These are phyloP conservation scores for Tetrahymena thermophila DNA, from an alignment of 73 alveolate genomes.

Conservation along the genomic window DNA sequence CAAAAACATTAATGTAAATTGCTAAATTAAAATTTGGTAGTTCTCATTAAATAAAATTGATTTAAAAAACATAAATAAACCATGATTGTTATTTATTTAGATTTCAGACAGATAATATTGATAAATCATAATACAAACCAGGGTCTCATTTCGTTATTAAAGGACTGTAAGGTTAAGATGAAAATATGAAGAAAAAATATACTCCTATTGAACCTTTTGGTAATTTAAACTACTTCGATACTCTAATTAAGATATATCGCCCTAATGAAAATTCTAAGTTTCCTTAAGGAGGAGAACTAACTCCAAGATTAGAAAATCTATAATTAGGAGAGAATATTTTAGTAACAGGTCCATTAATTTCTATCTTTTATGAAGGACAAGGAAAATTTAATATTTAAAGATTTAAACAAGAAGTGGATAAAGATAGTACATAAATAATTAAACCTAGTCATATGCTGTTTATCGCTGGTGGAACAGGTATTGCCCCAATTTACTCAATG, in stretches of 20 bases:
- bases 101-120: not conserved
- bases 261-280: not conserved
- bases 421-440: not conserved
- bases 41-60: not conserved
- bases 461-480: not conserved
- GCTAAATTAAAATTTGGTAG: not conserved
- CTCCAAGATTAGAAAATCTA: not conserved
- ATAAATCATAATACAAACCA: not conserved
- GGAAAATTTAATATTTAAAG: not conserved
- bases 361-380: not conserved
- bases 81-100: not conserved
- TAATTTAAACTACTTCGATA: not conserved
- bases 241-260: not conserved
- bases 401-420: not conserved
- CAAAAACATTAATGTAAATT: no score
- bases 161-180: not conserved
- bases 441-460: not conserved
- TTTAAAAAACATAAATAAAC: not conserved
- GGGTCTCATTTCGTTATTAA: not conserved
- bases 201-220: not conserved
- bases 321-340: not conserved
- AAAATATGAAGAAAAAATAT: not conserved
- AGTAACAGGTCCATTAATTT: not conserved
- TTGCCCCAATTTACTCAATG: not conserved
- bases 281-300: not conserved